Base-by-base conservation (phyloP, 306 rosid species). In the Mimosa bimucronata region DNA sequence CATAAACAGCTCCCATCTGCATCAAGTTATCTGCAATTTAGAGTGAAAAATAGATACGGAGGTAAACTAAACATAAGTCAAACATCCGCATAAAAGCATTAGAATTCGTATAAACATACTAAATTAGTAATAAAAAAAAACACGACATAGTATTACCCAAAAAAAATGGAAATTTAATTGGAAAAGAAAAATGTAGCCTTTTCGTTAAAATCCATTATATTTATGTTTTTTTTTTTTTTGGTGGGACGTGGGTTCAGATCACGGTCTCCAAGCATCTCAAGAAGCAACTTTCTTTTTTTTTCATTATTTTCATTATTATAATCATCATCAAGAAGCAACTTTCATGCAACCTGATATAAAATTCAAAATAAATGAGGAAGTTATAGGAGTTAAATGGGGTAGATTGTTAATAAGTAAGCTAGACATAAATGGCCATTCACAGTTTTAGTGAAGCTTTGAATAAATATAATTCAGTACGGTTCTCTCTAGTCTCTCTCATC, bases 1-100 rank as follows among this genome's bases (percentile, higher is more conserved):
- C 93, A 85, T 83, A 78, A 76, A 77, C 66, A 26, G 94, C 90
- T 82, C 90, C 94, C 77, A 92, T 83, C 97, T 92, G 92, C 89
- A 87, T 52, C 82, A 78, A 83, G 77, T 41, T 30, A 66, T 75
- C 69, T 77, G 79, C 82, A 85, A 71, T 87, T 85, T 74, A 53
- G 85, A 74, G 44, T 75, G 66, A 77, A 74, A 81, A 52, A 64
- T 70, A 64, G 65, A 81, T 15, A 84, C 3, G 31, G 18, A 30
- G 71, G 28, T 34, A 66, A 40, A 71, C 57, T 40, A 41, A 79
- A 73, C 70, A 29, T 21, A 44, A 45, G 80, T 11, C n/a, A 75
- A 79, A 66, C 12, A 44, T 23, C 66, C 74, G 50, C 48, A 50
- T 67, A 65, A 60, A 30, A 31, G 38, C 46, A 50, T 70, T 60